Percentiles rank a stretch among this genome's conserved stretches.
phyloP scores from a whole-genome alignment of 257 asterid genomes.

The Ligustrum vulgare region DNA sequence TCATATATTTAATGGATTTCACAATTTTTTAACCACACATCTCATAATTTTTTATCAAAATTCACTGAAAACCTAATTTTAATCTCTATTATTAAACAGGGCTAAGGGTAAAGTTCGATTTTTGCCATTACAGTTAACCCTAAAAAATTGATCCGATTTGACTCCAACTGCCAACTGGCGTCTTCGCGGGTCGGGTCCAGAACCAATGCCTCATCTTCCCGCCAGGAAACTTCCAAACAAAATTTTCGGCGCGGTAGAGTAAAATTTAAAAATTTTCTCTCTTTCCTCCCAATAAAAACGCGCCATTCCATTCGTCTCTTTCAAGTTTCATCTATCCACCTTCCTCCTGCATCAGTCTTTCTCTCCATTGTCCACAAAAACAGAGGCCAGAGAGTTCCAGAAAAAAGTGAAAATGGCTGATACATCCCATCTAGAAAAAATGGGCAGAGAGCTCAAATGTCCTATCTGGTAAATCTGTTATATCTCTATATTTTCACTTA shows the following conservation, averaged over 20 bases:
- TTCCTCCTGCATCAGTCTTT: neutral
- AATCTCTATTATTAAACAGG: too few species aligned
- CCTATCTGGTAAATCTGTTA: slow-evolving; percentile 73
- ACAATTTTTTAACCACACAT: too few species aligned
- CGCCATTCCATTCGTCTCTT: neutral
- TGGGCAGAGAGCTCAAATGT: slow-evolving; percentile 99
- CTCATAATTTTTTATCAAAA: too few species aligned
- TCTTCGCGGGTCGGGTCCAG: too few species aligned
- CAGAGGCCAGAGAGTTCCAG: slow-evolving; percentile 2
- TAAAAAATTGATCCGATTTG: too few species aligned
- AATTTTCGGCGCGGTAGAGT: slow-evolving; percentile 26
- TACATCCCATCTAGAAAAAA: slow-evolving; percentile 70
- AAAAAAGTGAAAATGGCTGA: slow-evolving; percentile 52
- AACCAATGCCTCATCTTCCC: neutral
- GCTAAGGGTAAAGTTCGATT: too few species aligned
- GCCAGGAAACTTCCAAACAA: slow-evolving; percentile 23
- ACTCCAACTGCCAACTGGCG: too few species aligned
- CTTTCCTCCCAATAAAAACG: neutral
- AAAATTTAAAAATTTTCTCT: slow-evolving; percentile 3
- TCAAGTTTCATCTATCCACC: neutral
- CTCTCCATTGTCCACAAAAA: neutral
- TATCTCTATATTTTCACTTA: neutral
- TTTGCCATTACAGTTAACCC: too few species aligned
- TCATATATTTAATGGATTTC: too few species aligned
- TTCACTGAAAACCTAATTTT: too few species aligned